A percentile compares a stretch with the other conserved stretches of the same genome.
phyloP scores from a whole-genome alignment of 108 stramenopile genomes.

The Aureococcus anophagefferens region DNA sequence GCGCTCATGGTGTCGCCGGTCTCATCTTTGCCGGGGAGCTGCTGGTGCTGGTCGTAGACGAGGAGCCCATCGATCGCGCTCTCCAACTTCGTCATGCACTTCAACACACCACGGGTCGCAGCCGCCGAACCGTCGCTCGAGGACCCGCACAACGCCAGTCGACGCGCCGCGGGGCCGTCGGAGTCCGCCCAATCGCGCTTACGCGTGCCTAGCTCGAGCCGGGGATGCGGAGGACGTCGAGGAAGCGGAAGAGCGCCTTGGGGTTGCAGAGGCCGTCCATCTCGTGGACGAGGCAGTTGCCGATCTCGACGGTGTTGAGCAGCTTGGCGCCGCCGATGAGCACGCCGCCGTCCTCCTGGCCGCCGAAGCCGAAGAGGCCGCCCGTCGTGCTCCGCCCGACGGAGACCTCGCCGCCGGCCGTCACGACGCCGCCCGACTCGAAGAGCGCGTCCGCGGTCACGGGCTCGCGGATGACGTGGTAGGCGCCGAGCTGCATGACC shows the following conservation, averaged over 20 bases:
- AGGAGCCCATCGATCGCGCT: too few species aligned
- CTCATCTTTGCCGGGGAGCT: too few species aligned
- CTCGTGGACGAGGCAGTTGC: slow-evolving; percentile 55
- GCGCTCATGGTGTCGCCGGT: too few species aligned
- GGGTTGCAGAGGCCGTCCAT: slow-evolving; percentile 60
- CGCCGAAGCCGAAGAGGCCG: slow-evolving; percentile 63
- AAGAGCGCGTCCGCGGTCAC: slow-evolving; percentile 45
- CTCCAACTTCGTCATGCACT: too few species aligned
- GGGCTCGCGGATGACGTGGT: slow-evolving; percentile 56
- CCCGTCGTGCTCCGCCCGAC: slow-evolving; percentile 49
- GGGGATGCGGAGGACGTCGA: slow-evolving; percentile 62
- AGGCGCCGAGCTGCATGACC: slow-evolving; percentile 54
- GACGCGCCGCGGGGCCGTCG: too few species aligned
- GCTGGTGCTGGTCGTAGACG: too few species aligned
- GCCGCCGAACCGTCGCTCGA: too few species aligned
- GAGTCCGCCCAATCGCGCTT: too few species aligned
- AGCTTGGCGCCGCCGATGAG: slow-evolving; percentile 50
- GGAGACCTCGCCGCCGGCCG: slow-evolving; percentile 54
- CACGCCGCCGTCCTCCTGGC: slow-evolving; percentile 58
- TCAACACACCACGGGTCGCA: too few species aligned
- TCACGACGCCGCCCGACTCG: slow-evolving; percentile 54
- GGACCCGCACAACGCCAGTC: too few species aligned
- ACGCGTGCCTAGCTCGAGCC: too few species aligned
- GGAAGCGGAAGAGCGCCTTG: slow-evolving; percentile 56
- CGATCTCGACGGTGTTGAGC: slow-evolving; percentile 39